Evolutionary conservation across 148 eudicot genomes (phyloP).

Genomic region (Limonium bicolor): DNA sequence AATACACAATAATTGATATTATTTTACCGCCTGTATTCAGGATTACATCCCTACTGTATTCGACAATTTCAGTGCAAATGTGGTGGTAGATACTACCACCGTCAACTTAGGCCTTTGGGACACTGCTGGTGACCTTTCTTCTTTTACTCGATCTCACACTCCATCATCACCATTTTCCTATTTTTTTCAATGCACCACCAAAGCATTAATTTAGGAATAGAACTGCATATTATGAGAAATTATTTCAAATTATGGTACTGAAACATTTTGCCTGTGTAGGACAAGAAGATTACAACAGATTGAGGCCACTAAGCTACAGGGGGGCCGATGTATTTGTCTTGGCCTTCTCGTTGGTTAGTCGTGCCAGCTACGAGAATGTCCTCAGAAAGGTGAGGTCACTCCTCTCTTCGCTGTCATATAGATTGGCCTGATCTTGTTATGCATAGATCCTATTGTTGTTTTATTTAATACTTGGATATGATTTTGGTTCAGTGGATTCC

Average conservation of each 20-base stretch:
- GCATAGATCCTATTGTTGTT: background rate
- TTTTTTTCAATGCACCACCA: too few relatives aligned
- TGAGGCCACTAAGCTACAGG: constrained; percentile 89
- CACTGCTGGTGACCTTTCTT: constrained; percentile 77
- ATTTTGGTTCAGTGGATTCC: constrained; percentile 87
- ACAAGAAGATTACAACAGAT: constrained; percentile 88
- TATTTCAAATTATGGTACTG: too few relatives aligned
- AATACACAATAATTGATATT: too few relatives aligned
- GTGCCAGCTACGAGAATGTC: constrained; percentile 92
- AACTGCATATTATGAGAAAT: too few relatives aligned
- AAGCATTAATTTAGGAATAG: too few relatives aligned
- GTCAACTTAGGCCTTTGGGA: constrained; percentile 97
- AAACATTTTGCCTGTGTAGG: too few relatives aligned
- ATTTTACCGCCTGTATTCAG: constrained; percentile 22
- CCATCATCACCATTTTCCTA: too few relatives aligned
- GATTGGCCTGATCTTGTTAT: too few relatives aligned
- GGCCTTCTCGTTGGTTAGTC: constrained; percentile 88
- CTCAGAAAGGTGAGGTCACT: constrained; percentile 85
- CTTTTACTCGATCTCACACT: too few relatives aligned
- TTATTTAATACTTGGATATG: too few relatives aligned
- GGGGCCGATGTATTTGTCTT: constrained; percentile 90
- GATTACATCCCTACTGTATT: constrained; percentile 93
- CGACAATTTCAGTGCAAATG: constrained; percentile 98
- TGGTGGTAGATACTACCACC: constrained; percentile 75
- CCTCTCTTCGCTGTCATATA: background rate